Base-by-base conservation (phyloP, 768 basidiomycete genomes). In the Kwoniella heveanensis region DNA sequence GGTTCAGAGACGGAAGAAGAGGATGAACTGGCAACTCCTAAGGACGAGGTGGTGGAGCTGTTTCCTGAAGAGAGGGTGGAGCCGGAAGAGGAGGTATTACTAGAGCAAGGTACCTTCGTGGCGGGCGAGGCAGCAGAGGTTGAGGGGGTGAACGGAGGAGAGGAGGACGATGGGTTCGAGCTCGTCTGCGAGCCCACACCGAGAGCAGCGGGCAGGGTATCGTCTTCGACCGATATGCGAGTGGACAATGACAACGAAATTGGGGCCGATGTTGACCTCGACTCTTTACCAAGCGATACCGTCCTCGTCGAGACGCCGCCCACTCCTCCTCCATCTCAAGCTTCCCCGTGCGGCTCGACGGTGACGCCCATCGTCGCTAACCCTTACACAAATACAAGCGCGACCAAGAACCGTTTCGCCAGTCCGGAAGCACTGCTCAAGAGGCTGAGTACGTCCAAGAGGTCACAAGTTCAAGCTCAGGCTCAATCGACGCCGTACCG, bases 301-400 rank as follows among this genome's bases (percentile, higher is more conserved):
- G 62, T 64, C 12, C 29, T 64, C 19, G 62, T 64, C 22, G 62
- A 64, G 24, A 64, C 53, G 22, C 60, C 60, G 13, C 54, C 60
- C 9, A 26, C 36, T 37, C 47, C 54, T 21, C 60, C 60, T 7
- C 22, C 48, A 36, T 26, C 32, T 3, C 60, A 51, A 4, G 24
- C 36, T 13, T 52, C 49, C 6, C 24, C 48, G 21, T 39, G 46
- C 39, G n/a, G 13, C 24, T 60, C 58, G 6, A 53, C 60, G 24
- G 26, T 27, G n/a, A 54, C n/a, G 10, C 21, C 54, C 15, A 17
- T 44, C 39, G 19, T 44, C 39, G 48, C 22, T 21, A 21, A 3
- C 15, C 7, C 15, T 4, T 30, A 19, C 2, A 22, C 21, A 22
- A 22, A 26, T 27, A 50, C 51, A 15, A 29, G 21, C 6, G n/a